Conservation (phyloP, 2,329 filamentous ascomycete genomes). For the Fusarium sp. region DNA sequence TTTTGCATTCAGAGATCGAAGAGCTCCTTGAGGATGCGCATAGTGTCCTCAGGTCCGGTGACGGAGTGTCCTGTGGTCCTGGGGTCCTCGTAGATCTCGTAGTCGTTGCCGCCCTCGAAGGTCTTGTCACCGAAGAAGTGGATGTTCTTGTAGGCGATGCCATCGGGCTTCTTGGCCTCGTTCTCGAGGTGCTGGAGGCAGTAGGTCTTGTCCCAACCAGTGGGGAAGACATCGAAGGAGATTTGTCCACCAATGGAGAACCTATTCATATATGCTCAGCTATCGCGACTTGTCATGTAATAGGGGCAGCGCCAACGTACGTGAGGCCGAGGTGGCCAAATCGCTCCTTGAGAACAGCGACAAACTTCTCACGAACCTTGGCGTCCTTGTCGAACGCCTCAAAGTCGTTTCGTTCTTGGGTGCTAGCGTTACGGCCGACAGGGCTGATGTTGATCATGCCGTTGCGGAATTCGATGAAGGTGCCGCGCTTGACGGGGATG, state of each 20-base stretch:
- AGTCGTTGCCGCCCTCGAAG: conserved; percentile 91
- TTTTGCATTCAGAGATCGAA: conserved; percentile 71
- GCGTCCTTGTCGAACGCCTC: conserved; percentile 83
- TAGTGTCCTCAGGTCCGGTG: conserved; percentile 84
- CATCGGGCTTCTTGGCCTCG: conserved; percentile 77
- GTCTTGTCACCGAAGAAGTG: conserved; percentile 99
- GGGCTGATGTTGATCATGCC: conserved; percentile 92
- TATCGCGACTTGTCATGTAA: background rate
- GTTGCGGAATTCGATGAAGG: conserved; percentile 90
- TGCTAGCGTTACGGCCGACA: conserved; percentile 86
- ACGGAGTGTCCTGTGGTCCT: conserved; percentile 90
- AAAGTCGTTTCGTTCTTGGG: conserved; percentile 84
- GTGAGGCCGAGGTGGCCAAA: conserved; percentile 89
- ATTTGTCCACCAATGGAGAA: conserved; percentile 98
- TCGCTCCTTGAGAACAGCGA: conserved; percentile 80
- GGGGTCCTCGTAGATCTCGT: conserved; percentile 88
- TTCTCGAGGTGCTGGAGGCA: conserved; percentile 88
- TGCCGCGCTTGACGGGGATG: conserved; percentile 85
- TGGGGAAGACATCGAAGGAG: conserved; percentile 97
- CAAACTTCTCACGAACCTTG: conserved; percentile 81
- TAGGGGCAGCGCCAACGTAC: conserved; percentile 63
- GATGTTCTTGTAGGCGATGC: conserved; percentile 84
- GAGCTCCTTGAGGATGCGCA: conserved; percentile 81
- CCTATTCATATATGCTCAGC: conserved; percentile 57
- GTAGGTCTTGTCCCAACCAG: conserved; percentile 99